A percentile compares a stretch with the other conserved stretches of the same genome.
Evolutionary conservation across 1,139 yeast genomes (phyloP).

Genomic region (Pneumocystis wakefieldiae): DNA sequence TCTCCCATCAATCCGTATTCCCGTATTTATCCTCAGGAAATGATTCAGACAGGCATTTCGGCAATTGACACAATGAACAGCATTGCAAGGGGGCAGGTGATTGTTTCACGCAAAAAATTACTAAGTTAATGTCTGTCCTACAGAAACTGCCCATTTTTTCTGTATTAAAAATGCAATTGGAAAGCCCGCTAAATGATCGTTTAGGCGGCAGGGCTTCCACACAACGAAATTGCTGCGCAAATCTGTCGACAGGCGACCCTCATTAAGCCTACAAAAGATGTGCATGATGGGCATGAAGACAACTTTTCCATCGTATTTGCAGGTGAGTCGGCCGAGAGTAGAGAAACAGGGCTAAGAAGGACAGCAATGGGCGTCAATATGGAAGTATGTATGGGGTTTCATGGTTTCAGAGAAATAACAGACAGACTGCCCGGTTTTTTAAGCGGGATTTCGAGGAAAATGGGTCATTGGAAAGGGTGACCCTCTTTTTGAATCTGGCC

Average conservation of each 20-base stretch:
- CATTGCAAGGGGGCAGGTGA: conserved; percentile 98
- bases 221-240: conserved; percentile 98
- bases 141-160: not conserved
- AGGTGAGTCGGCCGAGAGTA: not conserved
- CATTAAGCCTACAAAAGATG: conserved; percentile 90
- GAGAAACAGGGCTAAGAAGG: not conserved
- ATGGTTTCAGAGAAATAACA: not conserved
- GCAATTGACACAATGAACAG: conserved; percentile 99
- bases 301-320: conserved; percentile 98
- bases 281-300: conserved; percentile 98
- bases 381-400: conserved; percentile 27
- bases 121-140: not conserved
- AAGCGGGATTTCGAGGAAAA: conserved; percentile 98
- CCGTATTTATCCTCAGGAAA: conserved; percentile 97
- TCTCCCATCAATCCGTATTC: conserved; percentile 97
- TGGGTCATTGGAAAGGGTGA: conserved; percentile 94
- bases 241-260: conserved; percentile 99
- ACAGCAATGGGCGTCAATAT: conserved; percentile 86
- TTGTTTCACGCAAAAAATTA: conserved; percentile 42
- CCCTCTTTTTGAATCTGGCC: conserved; percentile 90
- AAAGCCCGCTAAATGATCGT: conserved; percentile 20
- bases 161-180: not conserved
- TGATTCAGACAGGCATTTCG: conserved; percentile 96
- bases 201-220: conserved; percentile 99
- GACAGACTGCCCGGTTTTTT: conserved; percentile 66